Evolutionary conservation across 768 basidiomycete genomes (phyloP).

Genomic region (Floccularia luteovirens): DNA sequence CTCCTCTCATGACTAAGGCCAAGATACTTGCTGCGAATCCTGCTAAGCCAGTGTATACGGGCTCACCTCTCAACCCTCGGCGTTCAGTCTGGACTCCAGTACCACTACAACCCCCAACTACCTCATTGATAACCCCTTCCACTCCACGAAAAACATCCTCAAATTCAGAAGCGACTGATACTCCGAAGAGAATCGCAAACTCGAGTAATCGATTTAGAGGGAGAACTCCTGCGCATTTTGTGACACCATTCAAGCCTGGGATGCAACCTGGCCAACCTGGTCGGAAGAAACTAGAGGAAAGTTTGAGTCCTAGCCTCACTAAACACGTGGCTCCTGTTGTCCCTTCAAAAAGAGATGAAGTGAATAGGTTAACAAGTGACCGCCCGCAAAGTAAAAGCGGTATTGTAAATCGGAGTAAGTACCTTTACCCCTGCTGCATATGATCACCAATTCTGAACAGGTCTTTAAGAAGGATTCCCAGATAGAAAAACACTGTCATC

Average conservation of each 20-base stretch:
- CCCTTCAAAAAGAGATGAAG: too few species aligned
- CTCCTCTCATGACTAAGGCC: slow-evolving; percentile 36
- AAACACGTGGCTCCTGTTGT: too few species aligned
- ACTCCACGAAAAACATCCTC: neutral
- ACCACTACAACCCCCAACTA: neutral
- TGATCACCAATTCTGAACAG: too few species aligned
- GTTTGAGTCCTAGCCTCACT: too few species aligned
- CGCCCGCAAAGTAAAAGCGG: too few species aligned
- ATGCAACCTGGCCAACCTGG: slow-evolving; percentile 38
- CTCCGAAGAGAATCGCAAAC: too few species aligned
- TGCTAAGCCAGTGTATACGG: slow-evolving; percentile 5
- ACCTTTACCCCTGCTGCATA: too few species aligned
- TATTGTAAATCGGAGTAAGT: too few species aligned
- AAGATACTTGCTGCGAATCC: slow-evolving; percentile 13
- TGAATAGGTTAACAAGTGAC: too few species aligned
- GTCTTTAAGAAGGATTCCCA: too few species aligned
- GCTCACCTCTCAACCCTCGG: slow-evolving; percentile 23
- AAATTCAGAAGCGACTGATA: neutral
- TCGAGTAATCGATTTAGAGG: too few species aligned
- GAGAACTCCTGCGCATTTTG: slow-evolving; percentile 24
- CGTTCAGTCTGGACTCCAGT: slow-evolving; percentile 6
- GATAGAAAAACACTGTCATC: slow-evolving; percentile 35
- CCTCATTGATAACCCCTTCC: slow-evolving; percentile 4
- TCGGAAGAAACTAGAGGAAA: slow-evolving; percentile 16
- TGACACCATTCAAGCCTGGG: slow-evolving; percentile 56